These are phyloP conservation scores for Forsythia viridissima DNA, from an alignment of 257 asterid species.

Conservation along the genomic window DNA sequence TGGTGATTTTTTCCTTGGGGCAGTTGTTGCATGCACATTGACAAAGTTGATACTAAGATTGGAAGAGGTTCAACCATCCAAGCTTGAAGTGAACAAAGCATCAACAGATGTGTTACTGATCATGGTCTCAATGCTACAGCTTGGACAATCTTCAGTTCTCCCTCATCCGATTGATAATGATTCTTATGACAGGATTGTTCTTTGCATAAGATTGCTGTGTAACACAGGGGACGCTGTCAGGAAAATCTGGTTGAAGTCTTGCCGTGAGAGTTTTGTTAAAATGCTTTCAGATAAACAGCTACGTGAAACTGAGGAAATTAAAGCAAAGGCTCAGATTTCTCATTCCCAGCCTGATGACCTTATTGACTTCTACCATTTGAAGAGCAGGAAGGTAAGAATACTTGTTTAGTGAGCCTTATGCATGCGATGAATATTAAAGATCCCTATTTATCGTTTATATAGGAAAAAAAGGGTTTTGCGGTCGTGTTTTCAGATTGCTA, in stretches of 20 bases:
- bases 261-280: conserved; percentile 87
- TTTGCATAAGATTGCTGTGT: conserved; percentile 74
- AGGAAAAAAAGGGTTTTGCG: background rate
- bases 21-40: conserved; percentile 84
- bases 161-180: conserved; percentile 94
- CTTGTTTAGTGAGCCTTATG: conserved; percentile 22
- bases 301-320: conserved; percentile 86
- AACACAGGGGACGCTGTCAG: conserved; percentile 69
- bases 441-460: background rate
- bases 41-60: conserved; percentile 79
- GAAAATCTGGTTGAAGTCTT: conserved; percentile 83
- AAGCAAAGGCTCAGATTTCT: conserved; percentile 77
- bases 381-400: conserved; percentile 77
- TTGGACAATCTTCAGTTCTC: conserved; percentile 85
- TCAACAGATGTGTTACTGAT: conserved; percentile 60
- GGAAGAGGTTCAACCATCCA: conserved; percentile 90
- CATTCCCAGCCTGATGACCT: conserved; percentile 93
- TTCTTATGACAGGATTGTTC: conserved; percentile 80
- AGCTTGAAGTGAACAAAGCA: conserved; percentile 74
- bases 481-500: conserved; percentile 3
- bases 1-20: conserved; percentile 94
- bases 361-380: conserved; percentile 92
- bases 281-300: conserved; percentile 95
- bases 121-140: conserved; percentile 86
- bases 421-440: conserved; percentile 15